These are phyloP conservation scores for Laetiporus sulphureus DNA, from an alignment of 1,284 basidiomycete species.

Conservation along the genomic window DNA sequence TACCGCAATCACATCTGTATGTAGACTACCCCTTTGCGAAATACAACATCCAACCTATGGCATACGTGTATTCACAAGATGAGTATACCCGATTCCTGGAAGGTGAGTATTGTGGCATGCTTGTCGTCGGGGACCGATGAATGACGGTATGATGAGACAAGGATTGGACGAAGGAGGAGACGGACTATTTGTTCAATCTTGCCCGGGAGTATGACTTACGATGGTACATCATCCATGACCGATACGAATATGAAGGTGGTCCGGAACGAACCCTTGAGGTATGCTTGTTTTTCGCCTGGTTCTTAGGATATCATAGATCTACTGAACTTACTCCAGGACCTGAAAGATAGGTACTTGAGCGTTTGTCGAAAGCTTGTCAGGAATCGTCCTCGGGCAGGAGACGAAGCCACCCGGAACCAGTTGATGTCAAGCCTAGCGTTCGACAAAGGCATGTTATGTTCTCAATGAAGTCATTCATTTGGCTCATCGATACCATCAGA, in stretches of 20 bases:
- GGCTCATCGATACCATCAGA: conserved; percentile 41
- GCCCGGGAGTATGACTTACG: conserved; percentile 83
- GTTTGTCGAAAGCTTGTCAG: conserved; percentile 87
- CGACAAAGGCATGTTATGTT: conserved; percentile 62
- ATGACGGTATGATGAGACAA: conserved; percentile 41
- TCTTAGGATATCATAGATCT: not conserved
- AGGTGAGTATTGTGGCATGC: conserved; percentile 36
- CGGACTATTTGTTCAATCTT: conserved; percentile 86
- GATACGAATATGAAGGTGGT: conserved; percentile 71
- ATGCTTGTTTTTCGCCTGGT: conserved; percentile 10
- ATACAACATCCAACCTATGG: conserved; percentile 67
- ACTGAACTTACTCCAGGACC: conserved; percentile 48
- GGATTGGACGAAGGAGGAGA: conserved; percentile 93
- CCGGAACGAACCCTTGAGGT: conserved; percentile 65
- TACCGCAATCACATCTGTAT: conserved; percentile 4
- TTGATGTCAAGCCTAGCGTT: conserved; percentile 72
- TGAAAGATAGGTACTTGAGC: conserved; percentile 94
- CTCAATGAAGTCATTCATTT: not conserved
- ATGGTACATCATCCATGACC: conserved; percentile 88
- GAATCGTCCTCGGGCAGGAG: conserved; percentile 76
- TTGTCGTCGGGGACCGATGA: not conserved
- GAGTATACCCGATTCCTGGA: conserved; percentile 84
- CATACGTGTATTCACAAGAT: conserved; percentile 83
- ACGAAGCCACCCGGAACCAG: conserved; percentile 64
- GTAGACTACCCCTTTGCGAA: conserved; percentile 74